A percentile compares a stretch with the other conserved stretches of the same genome.
phyloP scores from a whole-genome alignment of 257 asterid species.

The Eustoma russellianum region DNA sequence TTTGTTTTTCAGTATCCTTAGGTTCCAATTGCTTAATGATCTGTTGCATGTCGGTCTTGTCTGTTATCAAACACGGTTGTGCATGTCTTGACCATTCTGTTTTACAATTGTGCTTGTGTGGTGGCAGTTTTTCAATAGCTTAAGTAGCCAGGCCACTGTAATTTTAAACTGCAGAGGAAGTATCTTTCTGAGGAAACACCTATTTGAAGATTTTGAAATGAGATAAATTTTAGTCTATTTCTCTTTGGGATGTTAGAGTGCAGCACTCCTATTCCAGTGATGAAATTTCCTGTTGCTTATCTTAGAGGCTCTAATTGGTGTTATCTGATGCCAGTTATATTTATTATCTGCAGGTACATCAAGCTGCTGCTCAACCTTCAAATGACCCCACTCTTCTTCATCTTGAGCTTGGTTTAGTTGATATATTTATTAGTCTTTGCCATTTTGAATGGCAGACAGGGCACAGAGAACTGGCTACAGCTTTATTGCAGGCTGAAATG shows the following conservation, averaged over 20 bases:
- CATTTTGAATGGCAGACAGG: slow-evolving; percentile 98
- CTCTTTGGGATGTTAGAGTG: no score
- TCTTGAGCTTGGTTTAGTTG: slow-evolving; percentile 75
- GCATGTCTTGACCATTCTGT: no score
- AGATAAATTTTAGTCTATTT: no score
- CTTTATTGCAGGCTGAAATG: slow-evolving; percentile 85
- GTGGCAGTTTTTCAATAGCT: no score
- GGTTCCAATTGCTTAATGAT: not conserved
- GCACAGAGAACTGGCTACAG: slow-evolving; percentile 89
- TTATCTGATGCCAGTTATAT: slow-evolving; percentile 10
- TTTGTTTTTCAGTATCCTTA: not conserved
- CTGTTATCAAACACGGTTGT: no score
- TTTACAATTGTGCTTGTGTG: no score
- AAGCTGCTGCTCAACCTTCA: slow-evolving; percentile 29
- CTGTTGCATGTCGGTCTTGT: not conserved
- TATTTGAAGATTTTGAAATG: no score
- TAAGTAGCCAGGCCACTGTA: no score
- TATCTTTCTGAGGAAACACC: no score
- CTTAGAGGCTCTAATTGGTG: slow-evolving; percentile 16
- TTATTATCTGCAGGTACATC: slow-evolving; percentile 43
- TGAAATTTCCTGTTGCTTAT: slow-evolving; percentile 2
- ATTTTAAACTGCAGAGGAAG: no score
- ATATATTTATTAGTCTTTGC: slow-evolving; percentile 67
- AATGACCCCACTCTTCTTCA: slow-evolving; percentile 42
- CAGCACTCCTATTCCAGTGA: not conserved